Base-by-base conservation (phyloP, 2,329 filamentous ascomycete genomes). In the Cordyceps farinosa region DNA sequence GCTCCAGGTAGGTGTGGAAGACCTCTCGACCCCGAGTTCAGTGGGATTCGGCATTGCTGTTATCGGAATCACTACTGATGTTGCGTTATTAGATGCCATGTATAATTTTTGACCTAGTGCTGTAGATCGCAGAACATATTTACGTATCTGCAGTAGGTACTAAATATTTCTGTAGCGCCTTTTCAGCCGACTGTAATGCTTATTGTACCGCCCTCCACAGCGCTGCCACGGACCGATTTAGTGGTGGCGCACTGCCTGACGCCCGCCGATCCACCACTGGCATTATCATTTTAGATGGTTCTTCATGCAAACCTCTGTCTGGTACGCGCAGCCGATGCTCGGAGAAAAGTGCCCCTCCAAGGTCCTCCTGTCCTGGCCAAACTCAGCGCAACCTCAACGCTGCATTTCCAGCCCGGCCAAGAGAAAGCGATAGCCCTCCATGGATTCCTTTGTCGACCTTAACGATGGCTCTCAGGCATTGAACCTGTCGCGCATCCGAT, bases 381-480 rank as follows among this genome's bases (percentile, higher is more conserved):
- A 54, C 36, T 38, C 22, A n/a, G 17, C 45, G 8, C 36, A 34
- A 32, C 8, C 36, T 38, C 36, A 17, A 45, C 38, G 30, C 40
- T 32, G 29, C 32, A 59, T 10, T 11, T 58, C 29, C 50, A 45
- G 38, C 36, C 5, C 36, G 13, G 32, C 9, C 42, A 50, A n/a
- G 34, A 50, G n/a, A 53, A 36, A 32, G 32, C 27, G 3, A 36
- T n/a, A 13, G 11, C 50, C 56, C 70, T 77, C 67, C 61, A 99
- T 99, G 95, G 95, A 99, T 75, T 84, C 90, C 22, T 87, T 92
- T 54, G 92, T 98, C 72, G 92, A 97, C 75, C 86, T 97, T 65
- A 91, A 88, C 45, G 90, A 98, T 77, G 86, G 88, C 72, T 86
- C 87, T 68, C 90, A 91, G 80, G 93, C 94, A 17, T 81, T 99